phyloP scores from a whole-genome alignment of 352 stramenopile species.

The Pseudoperonospora humuli region DNA sequence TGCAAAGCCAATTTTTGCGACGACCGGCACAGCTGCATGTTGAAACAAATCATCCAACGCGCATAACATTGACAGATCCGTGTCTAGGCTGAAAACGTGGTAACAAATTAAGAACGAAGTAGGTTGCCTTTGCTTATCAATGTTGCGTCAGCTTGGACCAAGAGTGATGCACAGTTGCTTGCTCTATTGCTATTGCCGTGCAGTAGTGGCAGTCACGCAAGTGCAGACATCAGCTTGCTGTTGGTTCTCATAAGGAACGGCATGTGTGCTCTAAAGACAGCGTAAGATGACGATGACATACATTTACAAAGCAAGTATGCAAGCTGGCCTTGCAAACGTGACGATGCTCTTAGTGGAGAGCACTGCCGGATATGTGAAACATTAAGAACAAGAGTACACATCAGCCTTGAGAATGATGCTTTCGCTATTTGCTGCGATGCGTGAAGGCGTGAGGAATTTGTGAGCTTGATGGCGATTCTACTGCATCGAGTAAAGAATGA shows the following conservation, averaged over 20 bases:
- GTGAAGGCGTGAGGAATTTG: constrained; percentile 22
- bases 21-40: no score
- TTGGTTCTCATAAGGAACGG: constrained; percentile 17
- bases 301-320: background rate
- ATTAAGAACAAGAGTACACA: constrained; percentile 3
- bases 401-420: constrained; percentile 13
- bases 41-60: no score
- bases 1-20: no score
- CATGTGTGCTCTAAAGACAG: constrained; percentile 10
- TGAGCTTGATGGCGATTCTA: constrained; percentile 26
- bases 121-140: no score
- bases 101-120: no score
- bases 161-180: constrained; percentile 28
- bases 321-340: background rate
- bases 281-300: background rate
- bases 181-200: constrained; percentile 32
- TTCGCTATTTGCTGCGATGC: constrained; percentile 16
- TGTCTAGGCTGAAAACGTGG: no score
- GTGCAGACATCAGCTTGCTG: constrained; percentile 5
- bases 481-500: constrained; percentile 25
- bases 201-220: constrained; percentile 1
- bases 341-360: constrained; percentile 17
- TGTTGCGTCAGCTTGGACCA: no score
- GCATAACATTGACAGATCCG: no score
- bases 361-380: constrained; percentile 7